Percentiles rank a stretch among this genome's conserved stretches.
phyloP scores from a whole-genome alignment of 495 filamentous ascomycete genomes.

The Podospora sp. region DNA sequence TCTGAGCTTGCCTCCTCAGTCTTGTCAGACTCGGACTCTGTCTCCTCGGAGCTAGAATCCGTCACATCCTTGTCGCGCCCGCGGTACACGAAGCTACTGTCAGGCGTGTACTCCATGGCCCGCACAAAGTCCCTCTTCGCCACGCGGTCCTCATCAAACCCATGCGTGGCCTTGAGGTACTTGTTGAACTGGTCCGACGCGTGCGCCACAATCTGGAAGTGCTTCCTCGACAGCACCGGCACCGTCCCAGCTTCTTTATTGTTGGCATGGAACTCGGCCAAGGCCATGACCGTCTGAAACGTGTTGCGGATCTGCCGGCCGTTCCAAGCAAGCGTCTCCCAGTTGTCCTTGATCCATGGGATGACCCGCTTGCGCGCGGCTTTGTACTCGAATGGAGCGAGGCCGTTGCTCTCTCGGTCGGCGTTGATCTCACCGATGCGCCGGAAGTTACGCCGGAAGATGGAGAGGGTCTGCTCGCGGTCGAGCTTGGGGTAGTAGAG shows the following conservation, averaged over 20 bases:
- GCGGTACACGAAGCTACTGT: background rate
- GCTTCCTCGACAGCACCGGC: conserved; percentile 18
- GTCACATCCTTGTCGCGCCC: background rate
- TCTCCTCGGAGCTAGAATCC: background rate
- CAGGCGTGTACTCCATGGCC: background rate
- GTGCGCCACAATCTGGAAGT: conserved; percentile 33
- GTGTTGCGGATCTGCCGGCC: conserved; percentile 52
- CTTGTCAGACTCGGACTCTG: background rate
- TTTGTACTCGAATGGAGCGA: conserved; percentile 21
- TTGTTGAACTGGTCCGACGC: conserved; percentile 31
- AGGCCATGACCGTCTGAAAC: conserved; percentile 45
- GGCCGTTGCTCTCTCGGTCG: conserved; percentile 18
- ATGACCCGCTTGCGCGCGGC: conserved; percentile 24
- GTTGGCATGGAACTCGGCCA: conserved; percentile 38
- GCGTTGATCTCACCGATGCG: conserved; percentile 29
- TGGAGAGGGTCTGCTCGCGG: conserved; percentile 32
- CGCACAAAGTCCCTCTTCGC: conserved; percentile 11
- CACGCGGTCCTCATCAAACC: conserved; percentile 17
- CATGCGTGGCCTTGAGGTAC: conserved; percentile 27
- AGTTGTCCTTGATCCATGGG: conserved; percentile 23
- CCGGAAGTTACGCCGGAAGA: conserved; percentile 41
- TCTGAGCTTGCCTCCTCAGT: too few species aligned
- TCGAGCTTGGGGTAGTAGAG: conserved; percentile 50
- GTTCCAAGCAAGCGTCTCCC: conserved; percentile 41
- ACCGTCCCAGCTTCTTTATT: conserved; percentile 6